Evolutionary conservation across 2,329 filamentous ascomycete species (phyloP), one percentile per base, ranked within the genome.

Genomic region (Xylariales sp.): DNA sequence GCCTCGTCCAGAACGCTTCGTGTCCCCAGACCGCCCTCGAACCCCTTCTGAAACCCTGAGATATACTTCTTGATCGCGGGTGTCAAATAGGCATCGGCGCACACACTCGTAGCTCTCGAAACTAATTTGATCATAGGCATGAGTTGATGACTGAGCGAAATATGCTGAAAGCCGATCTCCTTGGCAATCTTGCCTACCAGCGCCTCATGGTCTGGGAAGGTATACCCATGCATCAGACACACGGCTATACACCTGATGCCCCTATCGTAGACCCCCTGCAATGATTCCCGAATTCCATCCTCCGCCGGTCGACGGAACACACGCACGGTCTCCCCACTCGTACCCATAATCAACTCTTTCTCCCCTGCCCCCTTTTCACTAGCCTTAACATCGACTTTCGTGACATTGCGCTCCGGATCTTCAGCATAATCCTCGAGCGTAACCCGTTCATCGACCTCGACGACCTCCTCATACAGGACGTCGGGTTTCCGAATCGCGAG

Each of bases 41-140:
- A 95, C 1, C 88, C 88, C 20, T 76, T 75, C 53, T 86, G 79
- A 56, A 95, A 94, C 0, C 86, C 86, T 69, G 44, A 67, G 53
- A 52, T 82, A 66, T 90, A 90, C 58, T 84, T 86, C 50, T 82
- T 80, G 54, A 89, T 90, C 2, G 84, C 81, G 0, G 86, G 86
- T 0, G 86, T 89, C 8, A 90, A 71, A 57, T 90, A 91, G 3
- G 86, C 86, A 61, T 90, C 86, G 5, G 85, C 86, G 50, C 84
- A 88, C 2, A 86, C 84, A 14, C 84, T 88, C 1, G 84, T 88
- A 2, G 83, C 83, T 48, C 86, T 68, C 9, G 86, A 80, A 0
- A 89, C 81, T 20, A 90, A 69, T 63, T 90, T 89, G 64, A 90
- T 89, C 86, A 90, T 90, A n/a, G 85, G 88, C 86, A 90, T 88